phyloP scores from a whole-genome alignment of 2,329 filamentous ascomycete species.

The Camptophora hylomeconis region DNA sequence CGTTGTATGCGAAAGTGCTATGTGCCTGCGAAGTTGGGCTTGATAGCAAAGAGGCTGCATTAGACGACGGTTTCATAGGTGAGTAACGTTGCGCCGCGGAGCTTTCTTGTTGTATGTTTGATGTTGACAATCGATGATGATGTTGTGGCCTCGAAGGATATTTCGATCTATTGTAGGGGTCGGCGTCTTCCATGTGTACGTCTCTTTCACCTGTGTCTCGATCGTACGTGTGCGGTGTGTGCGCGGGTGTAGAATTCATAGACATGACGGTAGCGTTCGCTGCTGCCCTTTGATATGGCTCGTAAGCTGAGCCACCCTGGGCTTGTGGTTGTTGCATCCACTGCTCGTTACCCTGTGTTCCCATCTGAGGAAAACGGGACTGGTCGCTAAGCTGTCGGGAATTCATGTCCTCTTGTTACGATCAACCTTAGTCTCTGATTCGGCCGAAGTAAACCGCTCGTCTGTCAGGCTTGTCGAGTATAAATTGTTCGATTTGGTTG shows the following conservation, averaged over 20 bases:
- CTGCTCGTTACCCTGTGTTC: too few relatives aligned
- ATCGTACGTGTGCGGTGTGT: conserved; percentile 50
- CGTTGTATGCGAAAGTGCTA: conserved; percentile 36
- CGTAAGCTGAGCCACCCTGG: conserved; percentile 46
- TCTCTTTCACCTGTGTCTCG: conserved; percentile 55
- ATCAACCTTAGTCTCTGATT: too few relatives aligned
- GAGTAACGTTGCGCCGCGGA: conserved; percentile 85
- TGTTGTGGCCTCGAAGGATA: conserved; percentile 71
- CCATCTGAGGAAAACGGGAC: too few relatives aligned
- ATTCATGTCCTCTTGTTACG: too few relatives aligned
- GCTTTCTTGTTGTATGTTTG: conserved; percentile 62
- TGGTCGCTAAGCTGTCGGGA: too few relatives aligned
- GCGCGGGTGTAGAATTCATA: conserved; percentile 46
- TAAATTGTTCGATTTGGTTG: too few relatives aligned
- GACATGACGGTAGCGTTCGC: conserved; percentile 30
- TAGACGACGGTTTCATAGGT: conserved; percentile 81
- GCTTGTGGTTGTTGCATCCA: conserved; percentile 1
- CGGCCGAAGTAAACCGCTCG: too few relatives aligned
- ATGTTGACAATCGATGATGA: conserved; percentile 62
- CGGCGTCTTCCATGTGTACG: conserved; percentile 77
- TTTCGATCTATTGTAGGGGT: conserved; percentile 75
- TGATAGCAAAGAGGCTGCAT: conserved; percentile 62
- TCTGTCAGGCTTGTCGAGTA: too few relatives aligned
- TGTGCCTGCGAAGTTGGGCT: conserved; percentile 42
- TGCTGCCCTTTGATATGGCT: conserved; percentile 45